Evolutionary conservation across 805 yeast species (phyloP), one percentile per base, ranked within the genome.

Genomic region (Nakazawaea wyomingensis): DNA sequence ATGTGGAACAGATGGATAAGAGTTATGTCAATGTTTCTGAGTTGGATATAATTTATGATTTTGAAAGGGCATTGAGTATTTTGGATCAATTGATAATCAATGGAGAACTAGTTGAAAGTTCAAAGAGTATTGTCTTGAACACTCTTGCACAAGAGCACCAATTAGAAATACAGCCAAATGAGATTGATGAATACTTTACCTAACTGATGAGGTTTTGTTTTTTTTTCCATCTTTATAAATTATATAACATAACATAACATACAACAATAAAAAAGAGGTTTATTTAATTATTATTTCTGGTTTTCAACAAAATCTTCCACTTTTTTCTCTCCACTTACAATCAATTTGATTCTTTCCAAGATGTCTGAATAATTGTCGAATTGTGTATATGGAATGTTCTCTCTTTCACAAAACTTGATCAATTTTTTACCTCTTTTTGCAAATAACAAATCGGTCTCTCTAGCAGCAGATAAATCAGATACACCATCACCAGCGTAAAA

Each of bases 401-500:
- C 91, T 37, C 81, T 69, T 52, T 73, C 74, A 66, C 98, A 93
- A 67, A 80, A 91, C 31, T 80, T 82, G 52, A 91, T 83, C 53
- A 93, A 74, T 59, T 93, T 98, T 55, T 84, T 80, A 39, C 97
- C 99, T 50, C 79, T 78, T 67, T 89, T 91, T 36, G 99, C 99
- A 64, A 91, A 93, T 51, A 93, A 68, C 52, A 91, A 70, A 62
- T 93, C 91, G 32, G 99, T 89, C 63, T 93, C 96, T 57, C 85
- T 82, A 19, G 98, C 97, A 19, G 99, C 99, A 45, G 88, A 78
- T 53, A 93, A 70, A 62, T 93, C 99, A 36, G 95, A 82, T 26
- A 93, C 96, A 50, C 99, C 99, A 61, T 93, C 99, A 46, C 99
- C 99, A 57, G 96, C 86, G 69, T 93, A 93, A 61, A 91, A 87